Conservation (phyloP, 768 basidiomycete species). For the Amanita inopinata region DNA sequence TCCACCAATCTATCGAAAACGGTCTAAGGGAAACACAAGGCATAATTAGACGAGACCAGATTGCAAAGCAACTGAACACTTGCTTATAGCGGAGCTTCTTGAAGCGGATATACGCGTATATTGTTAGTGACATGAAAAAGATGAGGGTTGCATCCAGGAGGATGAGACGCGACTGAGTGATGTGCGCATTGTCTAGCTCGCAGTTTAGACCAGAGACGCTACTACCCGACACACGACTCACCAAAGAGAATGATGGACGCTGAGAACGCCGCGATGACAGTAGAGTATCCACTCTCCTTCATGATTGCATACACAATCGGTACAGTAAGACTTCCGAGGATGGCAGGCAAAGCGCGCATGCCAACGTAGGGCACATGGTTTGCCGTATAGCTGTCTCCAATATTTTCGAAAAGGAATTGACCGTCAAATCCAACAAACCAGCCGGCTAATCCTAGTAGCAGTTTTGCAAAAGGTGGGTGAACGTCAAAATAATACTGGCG, state of each 20-base stretch:
- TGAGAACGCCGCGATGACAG: slow-evolving; percentile 83
- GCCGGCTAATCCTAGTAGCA: slow-evolving; percentile 87
- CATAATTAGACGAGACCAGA: slow-evolving; percentile 6
- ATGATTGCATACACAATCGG: slow-evolving; percentile 93
- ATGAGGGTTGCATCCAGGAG: slow-evolving; percentile 90
- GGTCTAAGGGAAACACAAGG: slow-evolving; percentile 38
- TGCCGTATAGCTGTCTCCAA: slow-evolving; percentile 85
- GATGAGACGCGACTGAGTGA: slow-evolving; percentile 94
- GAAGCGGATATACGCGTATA: slow-evolving; percentile 91
- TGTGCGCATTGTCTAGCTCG: slow-evolving; percentile 81
- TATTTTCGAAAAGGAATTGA: slow-evolving; percentile 86
- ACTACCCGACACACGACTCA: slow-evolving; percentile 27
- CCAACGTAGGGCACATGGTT: slow-evolving; percentile 90
- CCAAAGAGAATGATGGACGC: slow-evolving; percentile 82
- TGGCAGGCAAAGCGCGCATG: slow-evolving; percentile 85
- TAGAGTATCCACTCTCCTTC: slow-evolving; percentile 96
- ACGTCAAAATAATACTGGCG: slow-evolving; percentile 99
- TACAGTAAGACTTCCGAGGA: slow-evolving; percentile 83
- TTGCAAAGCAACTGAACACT: slow-evolving; percentile 15
- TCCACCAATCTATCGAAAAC: slow-evolving; percentile 89
- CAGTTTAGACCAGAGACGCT: not conserved
- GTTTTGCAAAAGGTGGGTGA: slow-evolving; percentile 94
- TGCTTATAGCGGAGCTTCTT: slow-evolving; percentile 87
- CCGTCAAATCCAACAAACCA: slow-evolving; percentile 98
- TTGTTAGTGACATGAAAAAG: slow-evolving; percentile 91